Conservation (phyloP, 2,329 filamentous ascomycete genomes). For the Trichoderma harzianum region DNA sequence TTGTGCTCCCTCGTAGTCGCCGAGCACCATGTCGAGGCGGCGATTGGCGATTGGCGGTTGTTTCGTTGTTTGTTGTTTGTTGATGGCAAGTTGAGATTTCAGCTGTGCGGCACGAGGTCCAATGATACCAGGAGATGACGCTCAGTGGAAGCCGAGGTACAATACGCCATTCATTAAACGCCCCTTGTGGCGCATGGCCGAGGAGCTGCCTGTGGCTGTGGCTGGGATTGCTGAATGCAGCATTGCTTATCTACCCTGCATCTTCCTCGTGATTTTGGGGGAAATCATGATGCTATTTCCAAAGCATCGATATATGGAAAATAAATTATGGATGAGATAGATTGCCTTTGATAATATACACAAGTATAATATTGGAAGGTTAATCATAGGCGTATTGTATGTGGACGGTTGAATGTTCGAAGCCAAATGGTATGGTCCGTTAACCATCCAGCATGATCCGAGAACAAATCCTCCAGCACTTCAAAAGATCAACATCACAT, state of each 20-base stretch:
- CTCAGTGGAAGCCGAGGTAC: slow-evolving; percentile 11
- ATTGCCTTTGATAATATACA: too few relatives aligned
- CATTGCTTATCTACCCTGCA: not conserved
- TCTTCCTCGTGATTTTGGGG: not conserved
- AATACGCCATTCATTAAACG: not conserved
- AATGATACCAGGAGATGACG: slow-evolving; percentile 3
- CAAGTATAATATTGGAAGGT: too few relatives aligned
- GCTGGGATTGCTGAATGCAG: too few relatives aligned
- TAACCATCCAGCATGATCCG: not conserved
- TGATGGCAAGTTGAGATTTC: not conserved
- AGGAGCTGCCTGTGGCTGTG: not conserved
- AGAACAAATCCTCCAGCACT: not conserved
- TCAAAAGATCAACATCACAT: not conserved
- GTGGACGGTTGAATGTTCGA: too few relatives aligned
- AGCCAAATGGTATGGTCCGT: too few relatives aligned
- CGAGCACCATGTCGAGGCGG: slow-evolving; percentile 3
- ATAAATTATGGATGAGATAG: not conserved
- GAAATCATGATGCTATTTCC: not conserved
- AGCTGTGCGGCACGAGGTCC: slow-evolving; percentile 9
- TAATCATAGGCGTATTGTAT: too few relatives aligned
- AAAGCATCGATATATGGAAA: not conserved
- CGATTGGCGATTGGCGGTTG: not conserved
- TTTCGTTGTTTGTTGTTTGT: not conserved
- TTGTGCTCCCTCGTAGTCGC: not conserved
- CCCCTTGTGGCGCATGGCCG: slow-evolving; percentile 3